Conservation (phyloP, 805 yeast species). For the Isabelozyma heimii region DNA sequence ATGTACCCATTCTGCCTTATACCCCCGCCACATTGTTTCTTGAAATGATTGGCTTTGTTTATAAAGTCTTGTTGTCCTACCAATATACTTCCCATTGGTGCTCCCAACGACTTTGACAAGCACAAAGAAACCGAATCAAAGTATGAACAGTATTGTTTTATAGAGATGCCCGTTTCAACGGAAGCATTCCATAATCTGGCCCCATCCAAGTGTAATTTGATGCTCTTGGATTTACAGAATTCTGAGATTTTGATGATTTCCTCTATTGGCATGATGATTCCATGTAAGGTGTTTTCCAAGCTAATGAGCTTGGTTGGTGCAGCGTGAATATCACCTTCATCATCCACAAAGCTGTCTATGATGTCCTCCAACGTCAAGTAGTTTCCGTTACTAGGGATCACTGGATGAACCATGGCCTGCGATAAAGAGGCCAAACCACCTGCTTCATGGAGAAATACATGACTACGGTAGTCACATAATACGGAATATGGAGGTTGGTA, state of each 20-base stretch:
- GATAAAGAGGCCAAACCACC: constrained; percentile 88
- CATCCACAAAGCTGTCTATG: constrained; percentile 54
- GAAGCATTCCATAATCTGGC: constrained; percentile 96
- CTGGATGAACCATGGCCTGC: constrained; percentile 89
- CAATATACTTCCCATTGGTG: constrained; percentile 87
- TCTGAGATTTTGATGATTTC: constrained; percentile 69
- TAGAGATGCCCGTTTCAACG: constrained; percentile 64
- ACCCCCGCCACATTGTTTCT: constrained; percentile 93
- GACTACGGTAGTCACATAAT: constrained; percentile 83
- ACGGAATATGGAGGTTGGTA: constrained; percentile 83
- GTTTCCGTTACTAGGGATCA: constrained; percentile 70
- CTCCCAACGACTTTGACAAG: constrained; percentile 85
- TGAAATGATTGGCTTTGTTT: constrained; percentile 75
- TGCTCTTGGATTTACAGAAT: constrained; percentile 60
- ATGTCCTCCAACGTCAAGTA: constrained; percentile 82
- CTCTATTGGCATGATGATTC: constrained; percentile 74
- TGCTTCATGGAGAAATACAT: constrained; percentile 80
- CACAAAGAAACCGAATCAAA: constrained; percentile 92
- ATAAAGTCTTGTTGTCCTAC: constrained; percentile 66
- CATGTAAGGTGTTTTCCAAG: constrained; percentile 86
- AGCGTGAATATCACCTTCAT: constrained; percentile 79
- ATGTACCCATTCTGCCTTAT: constrained; percentile 85
- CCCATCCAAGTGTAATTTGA: constrained; percentile 83
- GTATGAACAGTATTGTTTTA: constrained; percentile 66
- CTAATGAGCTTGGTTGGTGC: constrained; percentile 87